Evolutionary conservation across 1,284 basidiomycete species (phyloP).

Genomic region (Apiotrichum gracile): DNA sequence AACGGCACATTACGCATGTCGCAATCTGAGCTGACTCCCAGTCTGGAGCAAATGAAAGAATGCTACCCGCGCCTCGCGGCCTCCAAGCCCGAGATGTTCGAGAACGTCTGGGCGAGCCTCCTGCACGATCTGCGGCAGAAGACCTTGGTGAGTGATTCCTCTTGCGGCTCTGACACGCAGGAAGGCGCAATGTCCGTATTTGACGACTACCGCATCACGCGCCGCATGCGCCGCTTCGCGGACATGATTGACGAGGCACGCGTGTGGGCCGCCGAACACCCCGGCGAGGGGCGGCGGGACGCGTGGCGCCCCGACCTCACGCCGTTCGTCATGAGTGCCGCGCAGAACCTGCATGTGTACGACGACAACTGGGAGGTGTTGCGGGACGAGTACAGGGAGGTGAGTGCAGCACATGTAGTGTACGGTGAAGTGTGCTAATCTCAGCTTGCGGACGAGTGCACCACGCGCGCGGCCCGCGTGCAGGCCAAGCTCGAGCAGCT

Average conservation of each 20-base stretch:
- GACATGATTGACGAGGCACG: constrained; percentile 33
- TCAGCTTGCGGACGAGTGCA: constrained; percentile 30
- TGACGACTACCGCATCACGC: constrained; percentile 32
- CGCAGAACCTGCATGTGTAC: constrained; percentile 35
- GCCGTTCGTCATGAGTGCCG: constrained; percentile 36
- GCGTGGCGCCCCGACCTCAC: constrained; percentile 41
- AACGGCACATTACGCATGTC: background rate
- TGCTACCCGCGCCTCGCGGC: constrained; percentile 35
- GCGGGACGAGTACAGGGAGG: constrained; percentile 38
- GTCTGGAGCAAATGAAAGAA: constrained; percentile 29
- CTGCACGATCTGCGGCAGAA: constrained; percentile 24
- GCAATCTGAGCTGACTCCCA: constrained; percentile 5
- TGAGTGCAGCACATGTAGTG: constrained; percentile 9
- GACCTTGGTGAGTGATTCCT: constrained; percentile 25
- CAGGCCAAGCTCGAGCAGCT: constrained; percentile 35
- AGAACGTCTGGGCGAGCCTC: constrained; percentile 24
- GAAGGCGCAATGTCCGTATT: constrained; percentile 23
- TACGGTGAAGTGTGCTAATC: background rate
- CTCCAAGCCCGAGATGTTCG: constrained; percentile 23
- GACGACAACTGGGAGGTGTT: constrained; percentile 38
- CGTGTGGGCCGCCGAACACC: constrained; percentile 15
- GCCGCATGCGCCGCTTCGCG: constrained; percentile 29
- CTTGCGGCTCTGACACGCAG: constrained; percentile 10
- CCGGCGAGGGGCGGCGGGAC: constrained; percentile 20
- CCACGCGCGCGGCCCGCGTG: constrained; percentile 29